These are phyloP conservation scores for Davidsoniella eucalypti DNA, from an alignment of 2,329 filamentous ascomycete species.

Conservation along the genomic window DNA sequence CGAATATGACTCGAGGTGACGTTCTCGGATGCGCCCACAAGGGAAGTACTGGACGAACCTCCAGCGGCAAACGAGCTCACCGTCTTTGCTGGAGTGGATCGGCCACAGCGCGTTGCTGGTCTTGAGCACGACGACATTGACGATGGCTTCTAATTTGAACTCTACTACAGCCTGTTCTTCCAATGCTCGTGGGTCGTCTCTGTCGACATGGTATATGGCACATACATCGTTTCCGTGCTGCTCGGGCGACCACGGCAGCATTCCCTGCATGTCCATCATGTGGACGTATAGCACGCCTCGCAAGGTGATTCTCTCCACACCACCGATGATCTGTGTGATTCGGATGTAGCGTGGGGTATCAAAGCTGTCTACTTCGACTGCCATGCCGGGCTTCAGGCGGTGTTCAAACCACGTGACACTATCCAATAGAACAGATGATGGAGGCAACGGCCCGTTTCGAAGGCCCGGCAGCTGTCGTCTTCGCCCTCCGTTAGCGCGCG, in stretches of 20 bases:
- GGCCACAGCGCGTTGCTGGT: conserved; percentile 40
- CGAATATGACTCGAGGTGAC: conserved; percentile 13
- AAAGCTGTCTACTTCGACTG: conserved; percentile 10
- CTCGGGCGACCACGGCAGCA: conserved; percentile 18
- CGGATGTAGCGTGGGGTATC: conserved; percentile 11
- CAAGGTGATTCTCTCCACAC: conserved; percentile 15
- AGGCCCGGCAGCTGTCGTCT: neutral
- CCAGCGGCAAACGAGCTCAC: conserved; percentile 36
- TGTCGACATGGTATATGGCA: conserved; percentile 25
- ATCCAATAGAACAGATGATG: neutral
- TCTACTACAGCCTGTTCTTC: conserved; percentile 26
- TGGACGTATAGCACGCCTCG: conserved; percentile 25
- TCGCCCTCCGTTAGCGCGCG: neutral
- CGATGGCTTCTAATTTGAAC: conserved; percentile 23
- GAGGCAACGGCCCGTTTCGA: conserved; percentile 3
- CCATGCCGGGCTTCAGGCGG: neutral
- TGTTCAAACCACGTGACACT: neutral
- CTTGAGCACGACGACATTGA: conserved; percentile 26
- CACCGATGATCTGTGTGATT: conserved; percentile 25
- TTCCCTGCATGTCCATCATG: conserved; percentile 21
- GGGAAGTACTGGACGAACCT: conserved; percentile 22
- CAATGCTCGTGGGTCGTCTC: conserved; percentile 19
- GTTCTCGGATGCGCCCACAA: conserved; percentile 10
- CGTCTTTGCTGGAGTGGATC: conserved; percentile 19
- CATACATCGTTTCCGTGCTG: conserved; percentile 27